phyloP scores from a whole-genome alignment of 2,329 filamentous ascomycete species.

The Uncinocarpus reesii region DNA sequence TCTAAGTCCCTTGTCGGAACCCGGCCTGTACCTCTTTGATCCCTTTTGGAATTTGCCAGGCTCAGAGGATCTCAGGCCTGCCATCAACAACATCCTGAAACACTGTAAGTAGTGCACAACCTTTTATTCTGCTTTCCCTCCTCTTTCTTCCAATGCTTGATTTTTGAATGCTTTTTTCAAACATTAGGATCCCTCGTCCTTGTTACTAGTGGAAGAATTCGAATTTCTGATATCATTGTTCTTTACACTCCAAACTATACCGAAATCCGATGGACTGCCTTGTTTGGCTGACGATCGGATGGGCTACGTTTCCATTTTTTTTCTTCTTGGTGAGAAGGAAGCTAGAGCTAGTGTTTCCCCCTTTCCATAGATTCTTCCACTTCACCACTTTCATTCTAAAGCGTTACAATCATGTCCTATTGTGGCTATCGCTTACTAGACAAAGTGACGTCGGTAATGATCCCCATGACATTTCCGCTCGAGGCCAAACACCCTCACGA shows the following conservation, averaged over 20 bases:
- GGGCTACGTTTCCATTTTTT: background rate
- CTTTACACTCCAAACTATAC: too few relatives aligned
- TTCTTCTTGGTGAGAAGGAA: background rate
- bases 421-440: conserved; percentile 3
- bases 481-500: conserved; percentile 22
- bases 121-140: background rate
- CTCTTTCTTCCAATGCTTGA: background rate
- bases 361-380: background rate
- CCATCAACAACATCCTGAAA: background rate
- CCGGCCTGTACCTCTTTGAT: conserved; percentile 2
- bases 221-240: too few relatives aligned
- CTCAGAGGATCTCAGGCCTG: background rate
- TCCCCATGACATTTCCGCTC: conserved; percentile 33
- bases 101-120: conserved; percentile 7
- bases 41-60: conserved; percentile 10
- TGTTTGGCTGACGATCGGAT: too few relatives aligned
- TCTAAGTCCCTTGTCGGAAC: background rate
- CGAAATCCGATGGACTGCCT: too few relatives aligned
- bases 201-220: too few relatives aligned
- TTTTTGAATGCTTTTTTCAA: too few relatives aligned
- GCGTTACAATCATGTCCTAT: background rate
- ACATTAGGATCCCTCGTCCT: too few relatives aligned
- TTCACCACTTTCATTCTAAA: background rate
- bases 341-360: background rate
- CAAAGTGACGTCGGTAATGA: conserved; percentile 27